Percentiles rank a stretch among this genome's conserved stretches.
Evolutionary conservation across 352 stramenopile species (phyloP).

Genomic region (Pythium chondricola): DNA sequence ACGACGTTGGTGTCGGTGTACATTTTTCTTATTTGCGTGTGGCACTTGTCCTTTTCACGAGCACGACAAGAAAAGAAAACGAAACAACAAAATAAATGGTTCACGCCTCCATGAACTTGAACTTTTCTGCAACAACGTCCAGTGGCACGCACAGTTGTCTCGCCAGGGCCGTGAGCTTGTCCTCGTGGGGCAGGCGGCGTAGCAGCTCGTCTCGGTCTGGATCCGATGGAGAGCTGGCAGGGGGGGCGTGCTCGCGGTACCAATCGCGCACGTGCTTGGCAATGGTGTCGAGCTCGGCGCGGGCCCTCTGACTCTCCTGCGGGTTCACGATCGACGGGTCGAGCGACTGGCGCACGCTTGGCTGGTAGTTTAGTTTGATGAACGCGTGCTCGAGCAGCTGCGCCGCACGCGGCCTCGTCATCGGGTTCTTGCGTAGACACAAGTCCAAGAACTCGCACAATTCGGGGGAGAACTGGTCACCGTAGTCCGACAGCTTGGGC

Average conservation of each 20-base stretch:
- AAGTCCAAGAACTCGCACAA: slow-evolving; percentile 76
- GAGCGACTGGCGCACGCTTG: slow-evolving; percentile 20
- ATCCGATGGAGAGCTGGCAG: slow-evolving; percentile 10
- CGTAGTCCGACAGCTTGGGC: slow-evolving; percentile 55
- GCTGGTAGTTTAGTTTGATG: slow-evolving; percentile 51
- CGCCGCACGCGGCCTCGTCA: slow-evolving; percentile 41
- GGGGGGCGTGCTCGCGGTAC: slow-evolving; percentile 38
- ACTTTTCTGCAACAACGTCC: slow-evolving; percentile 42
- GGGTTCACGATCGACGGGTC: slow-evolving; percentile 13
- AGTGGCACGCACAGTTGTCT: slow-evolving; percentile 45
- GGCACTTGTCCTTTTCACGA: too few relatives aligned
- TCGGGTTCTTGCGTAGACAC: slow-evolving; percentile 76
- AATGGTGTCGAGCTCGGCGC: slow-evolving; percentile 41
- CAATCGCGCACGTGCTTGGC: slow-evolving; percentile 44
- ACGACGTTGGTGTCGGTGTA: neutral
- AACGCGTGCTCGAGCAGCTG: slow-evolving; percentile 64
- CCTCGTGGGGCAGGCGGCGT: slow-evolving; percentile 16
- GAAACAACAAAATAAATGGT: too few relatives aligned
- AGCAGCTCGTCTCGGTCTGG: slow-evolving; percentile 7
- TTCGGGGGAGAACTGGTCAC: slow-evolving; percentile 51
- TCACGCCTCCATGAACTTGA: slow-evolving; percentile 43
- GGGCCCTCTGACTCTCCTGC: slow-evolving; percentile 22
- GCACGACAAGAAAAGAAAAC: too few relatives aligned
- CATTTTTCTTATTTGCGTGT: neutral
- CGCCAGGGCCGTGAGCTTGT: slow-evolving; percentile 36